These are phyloP conservation scores for Murraya paniculata DNA, from an alignment of 345 rosid genomes.

Conservation along the genomic window DNA sequence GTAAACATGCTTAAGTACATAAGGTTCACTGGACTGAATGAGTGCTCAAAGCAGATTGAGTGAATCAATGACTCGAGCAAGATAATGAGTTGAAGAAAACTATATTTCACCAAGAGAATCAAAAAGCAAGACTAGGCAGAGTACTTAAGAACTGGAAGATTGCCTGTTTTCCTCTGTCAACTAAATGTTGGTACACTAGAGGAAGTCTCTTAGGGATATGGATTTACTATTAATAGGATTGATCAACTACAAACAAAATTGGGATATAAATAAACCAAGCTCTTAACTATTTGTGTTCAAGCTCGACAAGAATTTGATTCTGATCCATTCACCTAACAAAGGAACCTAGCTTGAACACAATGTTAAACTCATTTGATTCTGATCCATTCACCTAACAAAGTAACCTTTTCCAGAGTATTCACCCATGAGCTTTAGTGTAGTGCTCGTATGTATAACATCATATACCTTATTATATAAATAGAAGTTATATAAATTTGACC, in stretches of 20 bases:
- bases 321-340: background rate
- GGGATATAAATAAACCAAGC: background rate
- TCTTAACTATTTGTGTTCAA: background rate
- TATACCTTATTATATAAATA: too few species aligned
- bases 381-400: background rate
- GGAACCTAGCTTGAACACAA: background rate
- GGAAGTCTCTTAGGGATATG: background rate
- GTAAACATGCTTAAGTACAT: background rate
- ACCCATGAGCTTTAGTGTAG: too few species aligned
- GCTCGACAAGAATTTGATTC: background rate
- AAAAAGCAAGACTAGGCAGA: background rate
- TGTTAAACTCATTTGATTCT: background rate
- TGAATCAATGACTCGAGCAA: background rate
- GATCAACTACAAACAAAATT: background rate
- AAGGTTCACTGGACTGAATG: background rate
- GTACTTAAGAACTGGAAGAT: background rate
- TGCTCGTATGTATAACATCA: too few species aligned
- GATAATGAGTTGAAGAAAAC: background rate
- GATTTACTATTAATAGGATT: background rate
- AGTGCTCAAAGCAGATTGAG: background rate
- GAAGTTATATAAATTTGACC: too few species aligned
- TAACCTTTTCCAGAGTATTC: background rate
- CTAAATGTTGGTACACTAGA: background rate
- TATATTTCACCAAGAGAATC: background rate
- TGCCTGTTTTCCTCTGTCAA: background rate